Evolutionary conservation across 371 early-diverging fungal genomes (phyloP).

Genomic region (Gilbertella persicaria): DNA sequence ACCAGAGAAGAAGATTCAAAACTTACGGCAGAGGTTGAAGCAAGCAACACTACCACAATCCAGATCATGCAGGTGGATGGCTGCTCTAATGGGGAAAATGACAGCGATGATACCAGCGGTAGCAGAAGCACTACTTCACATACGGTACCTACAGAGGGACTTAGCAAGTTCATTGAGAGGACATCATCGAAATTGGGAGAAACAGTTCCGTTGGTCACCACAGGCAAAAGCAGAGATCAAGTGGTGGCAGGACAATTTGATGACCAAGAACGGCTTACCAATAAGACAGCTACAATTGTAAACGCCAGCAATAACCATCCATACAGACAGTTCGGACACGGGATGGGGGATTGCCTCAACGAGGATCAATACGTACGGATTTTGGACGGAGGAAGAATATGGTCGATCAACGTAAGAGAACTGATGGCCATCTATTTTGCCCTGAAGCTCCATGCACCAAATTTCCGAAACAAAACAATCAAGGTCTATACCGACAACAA

Average conservation of each 20-base stretch:
- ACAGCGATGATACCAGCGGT: constrained; percentile 15
- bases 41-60: background rate
- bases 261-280: constrained; percentile 9
- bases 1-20: constrained; percentile 1
- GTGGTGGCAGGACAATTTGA: constrained; percentile 1
- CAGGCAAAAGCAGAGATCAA: background rate
- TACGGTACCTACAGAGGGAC: constrained; percentile 8
- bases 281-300: background rate
- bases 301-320: background rate
- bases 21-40: background rate
- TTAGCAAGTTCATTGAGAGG: background rate
- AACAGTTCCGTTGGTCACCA: background rate
- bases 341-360: constrained; percentile 11
- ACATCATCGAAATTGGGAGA: constrained; percentile 1
- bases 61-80: constrained; percentile 6
- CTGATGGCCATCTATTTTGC: constrained; percentile 17
- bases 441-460: background rate
- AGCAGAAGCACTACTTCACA: constrained; percentile 8
- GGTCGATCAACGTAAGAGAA: constrained; percentile 25
- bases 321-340: constrained; percentile 11
- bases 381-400: constrained; percentile 15
- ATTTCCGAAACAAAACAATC: background rate
- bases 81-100: constrained; percentile 11
- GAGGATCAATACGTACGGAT: constrained; percentile 4
- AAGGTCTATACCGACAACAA: constrained; percentile 6